These are phyloP conservation scores for Thelonectria blattea DNA, from an alignment of 2,329 filamentous ascomycete species.

Conservation along the genomic window DNA sequence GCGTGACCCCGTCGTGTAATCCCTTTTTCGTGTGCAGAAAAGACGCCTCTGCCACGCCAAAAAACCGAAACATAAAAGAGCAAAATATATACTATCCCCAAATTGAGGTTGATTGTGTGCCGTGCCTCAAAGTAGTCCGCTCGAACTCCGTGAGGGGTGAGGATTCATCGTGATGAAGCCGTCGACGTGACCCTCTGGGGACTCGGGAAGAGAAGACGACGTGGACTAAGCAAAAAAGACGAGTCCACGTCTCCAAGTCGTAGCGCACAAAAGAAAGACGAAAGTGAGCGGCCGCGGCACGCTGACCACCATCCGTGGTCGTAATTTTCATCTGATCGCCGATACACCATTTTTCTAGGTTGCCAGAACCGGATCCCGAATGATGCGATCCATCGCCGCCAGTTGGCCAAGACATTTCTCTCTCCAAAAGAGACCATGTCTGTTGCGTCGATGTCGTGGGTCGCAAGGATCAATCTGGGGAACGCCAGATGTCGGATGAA, in stretches of 20 bases:
- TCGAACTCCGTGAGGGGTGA: background rate
- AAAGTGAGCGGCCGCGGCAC: conserved; percentile 21
- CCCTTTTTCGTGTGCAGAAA: conserved; percentile 38
- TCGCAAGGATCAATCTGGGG: background rate
- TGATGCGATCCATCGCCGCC: background rate
- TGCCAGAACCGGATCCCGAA: background rate
- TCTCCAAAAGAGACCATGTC: conserved; percentile 4
- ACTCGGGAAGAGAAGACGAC: conserved; percentile 20
- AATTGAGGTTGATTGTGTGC: conserved; percentile 30
- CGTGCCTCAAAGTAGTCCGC: background rate
- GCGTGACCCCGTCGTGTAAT: conserved; percentile 45
- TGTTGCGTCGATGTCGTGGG: background rate
- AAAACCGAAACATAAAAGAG: conserved; percentile 30
- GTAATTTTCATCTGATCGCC: conserved; percentile 14
- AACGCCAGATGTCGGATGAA: conserved; percentile 16
- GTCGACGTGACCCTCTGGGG: conserved; percentile 15
- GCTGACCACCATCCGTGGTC: conserved; percentile 22
- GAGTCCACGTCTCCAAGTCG: conserved; percentile 17
- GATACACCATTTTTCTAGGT: conserved; percentile 9
- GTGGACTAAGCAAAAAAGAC: conserved; percentile 12
- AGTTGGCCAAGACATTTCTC: background rate
- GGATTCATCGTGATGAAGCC: background rate
- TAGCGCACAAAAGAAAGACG: conserved; percentile 26
- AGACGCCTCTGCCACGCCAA: conserved; percentile 28
- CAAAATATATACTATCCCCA: conserved; percentile 40